A percentile compares a stretch with the other conserved stretches of the same genome.
Evolutionary conservation across 2,329 filamentous ascomycete genomes (phyloP).

Genomic region (Arachnomyces sp.): DNA sequence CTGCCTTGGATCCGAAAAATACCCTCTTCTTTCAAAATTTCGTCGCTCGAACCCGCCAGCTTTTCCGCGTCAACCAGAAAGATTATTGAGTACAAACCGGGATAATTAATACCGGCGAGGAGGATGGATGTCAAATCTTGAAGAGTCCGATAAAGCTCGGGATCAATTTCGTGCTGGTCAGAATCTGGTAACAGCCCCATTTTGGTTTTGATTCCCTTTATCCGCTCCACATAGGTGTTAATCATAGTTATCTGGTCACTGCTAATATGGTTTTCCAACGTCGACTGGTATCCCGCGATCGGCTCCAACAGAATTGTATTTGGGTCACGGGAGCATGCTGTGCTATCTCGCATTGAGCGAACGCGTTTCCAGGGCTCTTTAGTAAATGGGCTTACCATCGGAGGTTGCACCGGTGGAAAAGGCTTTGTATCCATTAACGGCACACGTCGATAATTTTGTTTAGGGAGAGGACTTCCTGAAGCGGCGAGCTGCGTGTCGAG

Average conservation of each 20-base stretch:
- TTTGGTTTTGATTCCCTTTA: too few relatives aligned
- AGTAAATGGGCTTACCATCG: not conserved
- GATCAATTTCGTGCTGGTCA: too few relatives aligned
- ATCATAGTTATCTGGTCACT: too few relatives aligned
- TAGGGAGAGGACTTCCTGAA: conserved; percentile 2
- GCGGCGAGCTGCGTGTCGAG: conserved; percentile 3
- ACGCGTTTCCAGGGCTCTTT: too few relatives aligned
- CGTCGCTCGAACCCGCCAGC: not conserved
- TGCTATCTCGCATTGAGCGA: too few relatives aligned
- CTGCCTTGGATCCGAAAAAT: not conserved
- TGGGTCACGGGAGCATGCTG: too few relatives aligned
- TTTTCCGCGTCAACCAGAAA: not conserved
- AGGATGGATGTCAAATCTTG: not conserved
- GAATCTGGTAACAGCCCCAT: too few relatives aligned
- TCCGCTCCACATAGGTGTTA: too few relatives aligned
- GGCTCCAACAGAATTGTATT: too few relatives aligned
- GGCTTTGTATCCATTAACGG: conserved; percentile 1
- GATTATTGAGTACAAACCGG: not conserved
- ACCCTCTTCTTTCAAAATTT: not conserved
- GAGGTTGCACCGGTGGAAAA: not conserved
- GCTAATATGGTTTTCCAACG: too few relatives aligned
- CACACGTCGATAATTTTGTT: not conserved
- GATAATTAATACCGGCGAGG: conserved; percentile 1
- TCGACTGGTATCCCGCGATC: too few relatives aligned
- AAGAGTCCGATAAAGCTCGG: not conserved